Percentiles rank a stretch among this genome's conserved stretches.
phyloP scores from a whole-genome alignment of 1,284 basidiomycete species.

The Phellinidium pouzarii region DNA sequence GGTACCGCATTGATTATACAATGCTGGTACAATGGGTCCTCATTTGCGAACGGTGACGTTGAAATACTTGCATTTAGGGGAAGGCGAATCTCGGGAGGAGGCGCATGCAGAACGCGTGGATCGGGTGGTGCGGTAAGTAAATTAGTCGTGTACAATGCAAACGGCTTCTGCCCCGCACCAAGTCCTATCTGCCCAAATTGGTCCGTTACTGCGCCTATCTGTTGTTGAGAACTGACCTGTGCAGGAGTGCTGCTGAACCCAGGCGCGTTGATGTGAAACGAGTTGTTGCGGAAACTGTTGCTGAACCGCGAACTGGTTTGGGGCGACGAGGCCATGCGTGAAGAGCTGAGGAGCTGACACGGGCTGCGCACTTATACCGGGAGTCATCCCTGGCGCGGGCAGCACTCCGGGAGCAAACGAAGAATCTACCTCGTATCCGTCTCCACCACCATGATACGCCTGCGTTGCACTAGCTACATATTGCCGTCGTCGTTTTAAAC shows the following conservation, averaged over 20 bases:
- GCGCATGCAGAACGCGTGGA: constrained; percentile 72
- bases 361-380: constrained; percentile 35
- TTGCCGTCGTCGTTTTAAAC: constrained; percentile 73
- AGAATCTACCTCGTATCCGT: constrained; percentile 34
- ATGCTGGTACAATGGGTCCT: constrained; percentile 90
- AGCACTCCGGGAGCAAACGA: constrained; percentile 28
- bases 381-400: constrained; percentile 13
- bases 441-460: constrained; percentile 65
- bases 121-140: constrained; percentile 87
- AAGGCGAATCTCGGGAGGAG: constrained; percentile 85
- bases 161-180: constrained; percentile 55
- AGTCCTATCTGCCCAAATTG: constrained; percentile 89
- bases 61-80: constrained; percentile 84
- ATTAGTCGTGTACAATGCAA: constrained; percentile 78
- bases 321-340: constrained; percentile 71
- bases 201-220: constrained; percentile 64
- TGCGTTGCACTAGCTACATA: constrained; percentile 88
- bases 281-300: constrained; percentile 40
- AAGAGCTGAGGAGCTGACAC: constrained; percentile 63
- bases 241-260: constrained; percentile 41
- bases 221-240: constrained; percentile 22
- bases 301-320: constrained; percentile 57
- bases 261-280: constrained; percentile 53
- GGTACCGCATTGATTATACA: constrained; percentile 91
- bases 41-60: constrained; percentile 74